Conservation (phyloP, 768 basidiomycete species). For the Pleurotus pulmonarius region DNA sequence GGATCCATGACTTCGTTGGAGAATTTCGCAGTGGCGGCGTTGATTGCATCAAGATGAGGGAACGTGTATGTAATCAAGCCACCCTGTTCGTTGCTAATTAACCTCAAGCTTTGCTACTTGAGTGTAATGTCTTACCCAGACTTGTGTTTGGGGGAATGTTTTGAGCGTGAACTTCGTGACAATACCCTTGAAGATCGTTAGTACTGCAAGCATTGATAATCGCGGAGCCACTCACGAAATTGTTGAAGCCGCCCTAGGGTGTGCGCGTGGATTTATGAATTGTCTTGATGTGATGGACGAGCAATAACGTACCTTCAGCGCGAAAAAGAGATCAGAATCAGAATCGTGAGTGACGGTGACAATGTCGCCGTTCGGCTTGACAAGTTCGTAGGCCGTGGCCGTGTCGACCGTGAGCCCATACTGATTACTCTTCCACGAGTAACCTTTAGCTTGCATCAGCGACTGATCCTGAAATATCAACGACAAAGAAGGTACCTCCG, state of each 20-base stretch:
- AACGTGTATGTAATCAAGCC: conserved; percentile 37
- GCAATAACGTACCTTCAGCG: conserved; percentile 25
- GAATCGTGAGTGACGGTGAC: conserved; percentile 28
- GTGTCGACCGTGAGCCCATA: conserved; percentile 58
- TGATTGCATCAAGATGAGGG: conserved; percentile 18
- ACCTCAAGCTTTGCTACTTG: neutral
- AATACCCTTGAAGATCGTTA: conserved; percentile 36
- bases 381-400: conserved; percentile 52
- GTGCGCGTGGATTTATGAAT: too few species aligned
- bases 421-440: conserved; percentile 63
- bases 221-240: conserved; percentile 33
- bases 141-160: conserved; percentile 48
- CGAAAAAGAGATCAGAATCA: conserved; percentile 38
- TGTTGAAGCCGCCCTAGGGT: conserved; percentile 58
- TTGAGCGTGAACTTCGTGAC: conserved; percentile 56
- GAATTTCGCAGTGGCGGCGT: conserved; percentile 37
- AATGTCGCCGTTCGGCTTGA: conserved; percentile 49
- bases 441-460: conserved; percentile 31
- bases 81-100: conserved; percentile 30
- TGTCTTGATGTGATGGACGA: too few species aligned
- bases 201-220: neutral
- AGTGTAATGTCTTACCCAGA: conserved; percentile 45
- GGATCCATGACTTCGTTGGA: conserved; percentile 39
- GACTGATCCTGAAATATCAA: too few species aligned
- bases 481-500: conserved; percentile 33